Evolutionary conservation across 176 grass and related monocot species (phyloP), one percentile per base, ranked within the genome.

Genomic region (Metroxylon sagu): DNA sequence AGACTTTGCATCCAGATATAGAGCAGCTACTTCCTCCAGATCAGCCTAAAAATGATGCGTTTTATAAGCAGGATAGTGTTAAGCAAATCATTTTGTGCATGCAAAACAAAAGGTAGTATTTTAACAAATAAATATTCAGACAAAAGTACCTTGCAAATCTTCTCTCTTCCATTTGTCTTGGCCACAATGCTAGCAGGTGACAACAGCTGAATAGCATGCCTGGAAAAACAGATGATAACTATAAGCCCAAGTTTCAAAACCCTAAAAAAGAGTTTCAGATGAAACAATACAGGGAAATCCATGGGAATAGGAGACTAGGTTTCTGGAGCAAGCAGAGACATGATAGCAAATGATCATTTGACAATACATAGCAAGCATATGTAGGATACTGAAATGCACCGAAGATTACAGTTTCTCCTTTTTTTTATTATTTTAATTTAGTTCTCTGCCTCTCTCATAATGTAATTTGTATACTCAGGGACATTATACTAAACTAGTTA

Each of bases 141-240:
- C 21, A 16, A 43, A 6, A 14, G 57, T 78, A 92, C 94, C 84
- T 98, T 98, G 85, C 71, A 85, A 26, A 98, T 98, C 69, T 85
- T 98, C 16, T 98, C 94, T 73, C 88, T 80, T 66, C 94, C 87
- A 71, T 92, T 92, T 52, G 74, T 71, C 64, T 89, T 92, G 16
- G 84, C 78, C 51, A 89, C 63, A 52, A 98, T 71, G 23, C 76
- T 98, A 54, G 93, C 88, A 57, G 93, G 84, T 49, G 88, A 98
- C 64, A 89, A 67, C 60, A 93, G 57, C 79, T 89, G 88, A 73
- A 93, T 98, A 52, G 84, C 76, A 92, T 98, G 88, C 59, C 94
- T 89, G 57, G 26, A 59, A 54, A 77, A 5, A 53, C 31, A 35
- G 35, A 10, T 14, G 35, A 43, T 14, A 6, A 43, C 35, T 14